Base-by-base conservation (phyloP, 2,329 filamentous ascomycete species). In the Aspergillus ustus region DNA sequence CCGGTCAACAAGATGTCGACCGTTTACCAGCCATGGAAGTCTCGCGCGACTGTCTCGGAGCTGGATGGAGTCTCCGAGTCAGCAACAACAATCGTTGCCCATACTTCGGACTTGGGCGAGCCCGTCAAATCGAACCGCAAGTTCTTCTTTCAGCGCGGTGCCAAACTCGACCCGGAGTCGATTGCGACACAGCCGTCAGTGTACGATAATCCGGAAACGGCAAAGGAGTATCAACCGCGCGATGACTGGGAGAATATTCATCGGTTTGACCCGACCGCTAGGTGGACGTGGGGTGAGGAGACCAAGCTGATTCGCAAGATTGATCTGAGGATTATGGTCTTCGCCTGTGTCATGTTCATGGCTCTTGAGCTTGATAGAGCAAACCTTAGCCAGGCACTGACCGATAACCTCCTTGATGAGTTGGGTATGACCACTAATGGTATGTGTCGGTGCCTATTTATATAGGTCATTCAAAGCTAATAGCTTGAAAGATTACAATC, bases 321-420 rank as follows among this genome's bases (percentile, higher is more conserved):
- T n/a, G 63, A 64, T 20, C 28, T 52, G 19, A 57, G 57, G 5
- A 62, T 64, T 31, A 62, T 62, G 59, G 15, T 62, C 7, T 64
- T 60, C n/a, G 57, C 57, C 22, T 59, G 59, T 15, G 13, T 64
- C 34, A 64, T 62, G 59, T 64, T 64, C 28, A 60, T 64, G 48
- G 60, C 63, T 6, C 74, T 88, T 4, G 83, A 88, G 68, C 75
- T 87, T 2, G 85, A 87, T 70, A 78, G 86, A 31, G 83, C 84
- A 28, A 89, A 88, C 65, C 76, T 88, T 15, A 60, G 53, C 53
- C 86, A 86, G 65, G 86, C 85, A 3, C 72, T 87, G 44, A 83
- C 83, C 0, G 85, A 88, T 67, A 82, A 85, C 64, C 25, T 64
- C 15, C 44, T 64, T 1, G 37, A 68, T 11, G 75, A 79, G 43